Evolutionary conservation across 805 yeast species (phyloP).

Genomic region (Saccharomycopsis microspora): DNA sequence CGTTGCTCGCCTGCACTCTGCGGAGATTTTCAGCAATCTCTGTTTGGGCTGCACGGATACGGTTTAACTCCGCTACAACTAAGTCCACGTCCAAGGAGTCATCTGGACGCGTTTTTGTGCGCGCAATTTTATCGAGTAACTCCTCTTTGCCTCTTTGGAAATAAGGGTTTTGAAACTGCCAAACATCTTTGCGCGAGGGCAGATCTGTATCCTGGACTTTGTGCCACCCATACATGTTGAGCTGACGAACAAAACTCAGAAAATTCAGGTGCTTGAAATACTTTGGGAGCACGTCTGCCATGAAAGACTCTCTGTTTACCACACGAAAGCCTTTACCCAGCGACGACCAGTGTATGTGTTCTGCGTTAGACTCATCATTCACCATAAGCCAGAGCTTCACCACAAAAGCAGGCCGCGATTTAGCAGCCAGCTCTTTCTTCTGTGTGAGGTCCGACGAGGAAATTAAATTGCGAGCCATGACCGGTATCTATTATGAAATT

Average conservation of each 20-base stretch:
- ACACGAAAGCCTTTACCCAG: slow-evolving; percentile 85
- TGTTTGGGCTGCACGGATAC: slow-evolving; percentile 64
- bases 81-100: slow-evolving; percentile 31
- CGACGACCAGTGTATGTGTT: slow-evolving; percentile 72
- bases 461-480: too few species aligned
- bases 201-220: slow-evolving; percentile 66
- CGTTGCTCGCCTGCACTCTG: slow-evolving; percentile 78
- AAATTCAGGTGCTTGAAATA: slow-evolving; percentile 94
- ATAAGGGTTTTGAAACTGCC: slow-evolving; percentile 81
- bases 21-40: slow-evolving; percentile 76
- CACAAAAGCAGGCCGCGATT: slow-evolving; percentile 79
- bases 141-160: slow-evolving; percentile 75
- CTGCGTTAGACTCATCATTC: slow-evolving; percentile 59
- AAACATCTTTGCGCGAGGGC: slow-evolving; percentile 38
- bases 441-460: too few species aligned
- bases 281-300: slow-evolving; percentile 73
- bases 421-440: slow-evolving; percentile 17
- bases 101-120: slow-evolving; percentile 32
- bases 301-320: slow-evolving; percentile 67
- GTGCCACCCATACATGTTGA: slow-evolving; percentile 99
- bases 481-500: too few species aligned
- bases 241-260: slow-evolving; percentile 90
- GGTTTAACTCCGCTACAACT: slow-evolving; percentile 60
- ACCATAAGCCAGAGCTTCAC: slow-evolving; percentile 94
- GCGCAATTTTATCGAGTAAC: slow-evolving; percentile 68